Conservation (phyloP, 768 basidiomycete species). For the Lactarius hengduanensis region DNA sequence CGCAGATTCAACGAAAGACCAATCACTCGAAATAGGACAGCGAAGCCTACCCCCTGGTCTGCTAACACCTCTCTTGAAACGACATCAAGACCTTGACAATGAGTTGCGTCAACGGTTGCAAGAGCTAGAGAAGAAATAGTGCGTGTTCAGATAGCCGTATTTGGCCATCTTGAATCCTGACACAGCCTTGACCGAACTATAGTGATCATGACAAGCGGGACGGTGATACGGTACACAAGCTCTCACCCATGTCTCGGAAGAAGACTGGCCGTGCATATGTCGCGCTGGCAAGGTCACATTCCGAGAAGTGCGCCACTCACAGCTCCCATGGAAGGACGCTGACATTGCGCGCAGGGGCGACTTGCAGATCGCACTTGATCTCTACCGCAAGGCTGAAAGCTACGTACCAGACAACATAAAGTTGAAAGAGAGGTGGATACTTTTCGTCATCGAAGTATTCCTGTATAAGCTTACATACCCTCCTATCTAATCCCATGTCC, state of each 20-base stretch:
- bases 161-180: conserved; percentile 3
- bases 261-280: conserved; percentile 82
- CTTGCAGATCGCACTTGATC: conserved; percentile 72
- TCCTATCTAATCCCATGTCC: conserved; percentile 33
- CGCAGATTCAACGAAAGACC: conserved; percentile 41
- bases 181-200: conserved; percentile 4
- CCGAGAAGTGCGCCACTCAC: conserved; percentile 61
- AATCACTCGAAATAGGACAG: conserved; percentile 27
- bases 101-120: conserved; percentile 62
- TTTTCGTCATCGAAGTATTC: conserved; percentile 65
- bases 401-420: conserved; percentile 88
- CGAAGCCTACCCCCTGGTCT: conserved; percentile 43
- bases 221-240: conserved; percentile 54
- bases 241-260: conserved; percentile 75
- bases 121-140: conserved; percentile 76
- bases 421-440: conserved; percentile 84
- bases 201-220: conserved; percentile 67
- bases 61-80: conserved; percentile 60
- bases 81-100: conserved; percentile 66
- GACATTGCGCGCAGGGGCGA: conserved; percentile 54
- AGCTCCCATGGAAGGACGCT: conserved; percentile 1
- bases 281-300: conserved; percentile 76
- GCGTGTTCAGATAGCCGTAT: conserved; percentile 34
- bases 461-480: conserved; percentile 38
- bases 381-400: conserved; percentile 77